Conservation (phyloP, 148 eudicot species). For the Vaccinium myrtillus region DNA sequence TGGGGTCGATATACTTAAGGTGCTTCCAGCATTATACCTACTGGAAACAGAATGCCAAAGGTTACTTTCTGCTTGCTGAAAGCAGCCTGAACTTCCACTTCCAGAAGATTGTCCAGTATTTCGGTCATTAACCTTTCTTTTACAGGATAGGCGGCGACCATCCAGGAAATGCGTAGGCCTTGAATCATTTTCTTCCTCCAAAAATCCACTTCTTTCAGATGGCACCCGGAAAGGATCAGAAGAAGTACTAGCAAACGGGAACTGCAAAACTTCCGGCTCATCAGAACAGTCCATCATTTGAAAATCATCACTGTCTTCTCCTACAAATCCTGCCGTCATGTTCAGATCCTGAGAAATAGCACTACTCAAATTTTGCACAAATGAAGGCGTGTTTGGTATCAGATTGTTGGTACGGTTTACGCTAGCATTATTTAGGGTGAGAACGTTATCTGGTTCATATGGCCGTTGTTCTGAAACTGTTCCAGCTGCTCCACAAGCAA, state of each 20-base stretch:
- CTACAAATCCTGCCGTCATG: conserved; percentile 38
- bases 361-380: conserved; percentile 35
- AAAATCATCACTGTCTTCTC: conserved; percentile 32
- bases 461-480: conserved; percentile 37
- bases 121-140: conserved; percentile 76
- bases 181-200: conserved; percentile 49
- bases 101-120: conserved; percentile 72
- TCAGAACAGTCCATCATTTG: conserved; percentile 34
- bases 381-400: conserved; percentile 27
- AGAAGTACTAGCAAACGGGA: conserved; percentile 39
- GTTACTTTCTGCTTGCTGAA: conserved; percentile 40
- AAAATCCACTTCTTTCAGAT: conserved; percentile 48
- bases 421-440: conserved; percentile 36
- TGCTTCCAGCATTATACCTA: conserved; percentile 26
- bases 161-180: conserved; percentile 59
- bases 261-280: conserved; percentile 31
- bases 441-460: conserved; percentile 34
- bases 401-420: conserved; percentile 39
- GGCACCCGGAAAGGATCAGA: conserved; percentile 45
- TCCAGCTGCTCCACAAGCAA: conserved; percentile 21
- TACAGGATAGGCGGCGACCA: conserved; percentile 63
- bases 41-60: conserved; percentile 52
- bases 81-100: conserved; percentile 47
- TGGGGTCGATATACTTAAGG: conserved; percentile 29
- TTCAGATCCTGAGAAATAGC: conserved; percentile 42